These are phyloP conservation scores for Conoideocrella luteorostrata DNA, from an alignment of 2,329 filamentous ascomycete genomes.

Conservation along the genomic window DNA sequence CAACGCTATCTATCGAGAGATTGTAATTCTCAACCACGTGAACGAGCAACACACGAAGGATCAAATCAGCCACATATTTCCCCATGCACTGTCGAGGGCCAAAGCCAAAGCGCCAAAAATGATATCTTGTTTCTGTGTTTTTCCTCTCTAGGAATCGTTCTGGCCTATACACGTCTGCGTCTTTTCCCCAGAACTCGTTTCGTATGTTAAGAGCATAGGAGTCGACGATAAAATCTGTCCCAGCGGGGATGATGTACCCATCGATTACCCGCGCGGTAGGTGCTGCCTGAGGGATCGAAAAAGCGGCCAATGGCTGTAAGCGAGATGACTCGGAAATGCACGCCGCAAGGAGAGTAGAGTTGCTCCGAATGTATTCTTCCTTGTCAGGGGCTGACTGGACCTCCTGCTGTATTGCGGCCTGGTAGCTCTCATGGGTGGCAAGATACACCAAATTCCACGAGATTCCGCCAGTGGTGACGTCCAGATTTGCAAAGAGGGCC, in stretches of 20 bases:
- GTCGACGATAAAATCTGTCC: constrained; percentile 9
- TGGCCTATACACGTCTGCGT: neutral
- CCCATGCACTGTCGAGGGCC: constrained; percentile 5
- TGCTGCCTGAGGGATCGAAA: constrained; percentile 3
- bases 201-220: constrained; percentile 10
- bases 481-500: constrained; percentile 9
- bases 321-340: constrained; percentile 8
- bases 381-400: neutral
- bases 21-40: no score
- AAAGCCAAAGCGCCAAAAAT: constrained; percentile 11
- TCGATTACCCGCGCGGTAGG: neutral
- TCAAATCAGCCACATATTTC: neutral
- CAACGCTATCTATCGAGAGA: no score
- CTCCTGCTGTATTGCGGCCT: neutral
- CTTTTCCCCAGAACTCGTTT: constrained; percentile 8
- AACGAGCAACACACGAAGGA: neutral
- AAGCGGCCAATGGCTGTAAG: constrained; percentile 7
- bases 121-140: constrained; percentile 1
- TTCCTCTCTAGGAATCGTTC: neutral
- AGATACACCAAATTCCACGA: constrained; percentile 3
- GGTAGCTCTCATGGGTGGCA: neutral
- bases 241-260: neutral
- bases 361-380: neutral
- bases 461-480: constrained; percentile 7
- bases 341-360: constrained; percentile 3